Percentiles rank a stretch among this genome's conserved stretches.
Evolutionary conservation across 2,329 filamentous ascomycete species (phyloP).

Genomic region (Shiraia bambusicola): DNA sequence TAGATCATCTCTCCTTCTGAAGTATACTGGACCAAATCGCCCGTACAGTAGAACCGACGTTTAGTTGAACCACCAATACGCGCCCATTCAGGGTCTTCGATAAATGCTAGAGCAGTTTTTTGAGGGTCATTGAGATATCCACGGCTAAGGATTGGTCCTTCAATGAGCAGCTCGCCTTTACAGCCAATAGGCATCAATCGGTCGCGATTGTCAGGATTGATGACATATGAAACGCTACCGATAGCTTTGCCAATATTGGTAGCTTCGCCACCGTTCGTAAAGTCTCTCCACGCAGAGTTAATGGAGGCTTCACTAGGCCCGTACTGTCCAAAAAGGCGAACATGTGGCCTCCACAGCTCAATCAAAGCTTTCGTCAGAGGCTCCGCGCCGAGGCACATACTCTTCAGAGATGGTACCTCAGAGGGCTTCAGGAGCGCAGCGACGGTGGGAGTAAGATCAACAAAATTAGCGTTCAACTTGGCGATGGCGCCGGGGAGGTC

Average conservation of each 20-base stretch:
- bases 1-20: slow-evolving; percentile 40
- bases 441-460: slow-evolving; percentile 61
- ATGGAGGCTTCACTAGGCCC: slow-evolving; percentile 39
- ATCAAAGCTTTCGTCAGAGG: slow-evolving; percentile 40
- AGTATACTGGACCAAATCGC: slow-evolving; percentile 38
- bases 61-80: slow-evolving; percentile 11
- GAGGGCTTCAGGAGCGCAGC: slow-evolving; percentile 51
- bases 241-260: slow-evolving; percentile 38
- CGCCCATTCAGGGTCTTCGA: slow-evolving; percentile 34
- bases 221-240: slow-evolving; percentile 38
- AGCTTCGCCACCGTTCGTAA: slow-evolving; percentile 33
- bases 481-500: slow-evolving; percentile 49
- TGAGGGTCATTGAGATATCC: slow-evolving; percentile 38
- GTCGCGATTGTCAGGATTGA: slow-evolving; percentile 34
- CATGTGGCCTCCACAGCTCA: slow-evolving; percentile 27
- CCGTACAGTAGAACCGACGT: slow-evolving; percentile 37
- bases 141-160: slow-evolving; percentile 37
- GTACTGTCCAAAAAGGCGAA: slow-evolving; percentile 34
- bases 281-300: slow-evolving; percentile 34
- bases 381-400: slow-evolving; percentile 50
- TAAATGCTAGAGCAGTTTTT: slow-evolving; percentile 35
- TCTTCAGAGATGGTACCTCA: slow-evolving; percentile 48
- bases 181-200: slow-evolving; percentile 37
- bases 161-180: slow-evolving; percentile 39
- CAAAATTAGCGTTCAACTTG: slow-evolving; percentile 31